phyloP scores from a whole-genome alignment of 441 rosid genomes.

The Erysimum cheiri region DNA sequence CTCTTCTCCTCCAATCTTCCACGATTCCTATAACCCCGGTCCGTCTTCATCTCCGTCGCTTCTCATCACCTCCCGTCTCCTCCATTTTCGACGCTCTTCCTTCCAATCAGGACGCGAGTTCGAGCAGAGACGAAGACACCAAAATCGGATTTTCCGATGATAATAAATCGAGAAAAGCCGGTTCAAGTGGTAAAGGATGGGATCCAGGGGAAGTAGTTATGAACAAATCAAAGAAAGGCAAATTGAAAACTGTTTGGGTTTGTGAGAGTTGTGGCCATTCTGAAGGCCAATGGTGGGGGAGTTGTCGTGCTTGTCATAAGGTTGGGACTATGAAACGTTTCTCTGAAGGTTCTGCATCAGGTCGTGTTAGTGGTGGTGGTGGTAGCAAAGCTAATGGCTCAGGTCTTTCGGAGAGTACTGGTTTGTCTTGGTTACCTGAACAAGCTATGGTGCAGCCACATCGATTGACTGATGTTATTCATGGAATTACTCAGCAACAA shows the following conservation, averaged over 20 bases:
- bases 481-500: constrained; percentile 59
- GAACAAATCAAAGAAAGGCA: constrained; percentile 63
- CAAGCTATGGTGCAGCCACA: constrained; percentile 53
- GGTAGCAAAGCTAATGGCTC: constrained; percentile 50
- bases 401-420: constrained; percentile 48
- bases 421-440: constrained; percentile 71
- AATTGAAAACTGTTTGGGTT: constrained; percentile 62
- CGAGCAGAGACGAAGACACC: constrained; percentile 16
- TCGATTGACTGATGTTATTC: constrained; percentile 62
- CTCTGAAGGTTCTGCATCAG: constrained; percentile 38
- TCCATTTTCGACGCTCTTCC: constrained; percentile 44
- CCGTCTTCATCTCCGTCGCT: constrained; percentile 33
- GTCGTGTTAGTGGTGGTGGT: constrained; percentile 31
- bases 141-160: constrained; percentile 29
- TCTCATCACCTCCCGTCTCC: constrained; percentile 35
- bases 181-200: constrained; percentile 33
- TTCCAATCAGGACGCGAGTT: constrained; percentile 36
- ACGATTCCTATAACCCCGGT: constrained; percentile 27
- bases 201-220: constrained; percentile 42
- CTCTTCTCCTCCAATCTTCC: constrained; percentile 33
- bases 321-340: constrained; percentile 70
- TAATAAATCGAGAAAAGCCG: constrained; percentile 44
- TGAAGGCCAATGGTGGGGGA: constrained; percentile 90
- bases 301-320: constrained; percentile 57
- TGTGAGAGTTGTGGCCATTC: constrained; percentile 67